Base-by-base conservation (phyloP, 805 yeast species). In the Saccharomycopsis guyanensis region DNA sequence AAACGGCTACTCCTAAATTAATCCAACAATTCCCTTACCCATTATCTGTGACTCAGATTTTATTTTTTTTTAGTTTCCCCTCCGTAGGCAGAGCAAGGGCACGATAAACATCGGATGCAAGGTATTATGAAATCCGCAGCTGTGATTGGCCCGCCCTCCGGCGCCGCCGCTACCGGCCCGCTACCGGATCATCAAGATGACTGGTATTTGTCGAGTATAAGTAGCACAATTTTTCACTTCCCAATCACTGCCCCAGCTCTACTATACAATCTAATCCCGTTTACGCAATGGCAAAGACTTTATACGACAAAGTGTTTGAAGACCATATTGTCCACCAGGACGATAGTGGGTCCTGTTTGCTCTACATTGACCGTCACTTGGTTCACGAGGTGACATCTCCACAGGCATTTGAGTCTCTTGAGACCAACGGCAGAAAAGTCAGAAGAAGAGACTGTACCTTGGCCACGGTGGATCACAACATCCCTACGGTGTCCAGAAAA, bases 321-420 rank as follows among this genome's bases (percentile, higher is more conserved):
- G 97, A 85, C 74, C 97, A 93, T 63, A 70, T 91, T 49, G 98
- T 93, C 55, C 89, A 88, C 68, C 72, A 78, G 60, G 95, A 87
- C 57, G 91, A 86, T 45, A 77, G 86, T 31, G 95, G 94, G 23
- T 88, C 96, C 18, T 82, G 76, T 61, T 72, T 93, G 53, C 67
- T 93, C 51, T 93, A 86, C 66, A 91, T 93, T 50, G 99, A 93
- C 68, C 86, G 98, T 68, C 98, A 93, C 66, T 73, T 93, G 56
- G 96, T 93, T 42, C 98, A 93, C 66, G 98, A 93, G 69, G 99
- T 93, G 44, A 93, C 99, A 1, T 91, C 97, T 24, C 98, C 99
- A 31, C 98, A 93, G 68, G 98, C 98, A 8, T 93, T 93, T 61
- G 98, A 93, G 69, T 98, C 98, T 42, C 75, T 93, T 58, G 76